These are phyloP conservation scores for Penicillium paradoxum DNA, from an alignment of 495 filamentous ascomycete genomes.

Conservation along the genomic window DNA sequence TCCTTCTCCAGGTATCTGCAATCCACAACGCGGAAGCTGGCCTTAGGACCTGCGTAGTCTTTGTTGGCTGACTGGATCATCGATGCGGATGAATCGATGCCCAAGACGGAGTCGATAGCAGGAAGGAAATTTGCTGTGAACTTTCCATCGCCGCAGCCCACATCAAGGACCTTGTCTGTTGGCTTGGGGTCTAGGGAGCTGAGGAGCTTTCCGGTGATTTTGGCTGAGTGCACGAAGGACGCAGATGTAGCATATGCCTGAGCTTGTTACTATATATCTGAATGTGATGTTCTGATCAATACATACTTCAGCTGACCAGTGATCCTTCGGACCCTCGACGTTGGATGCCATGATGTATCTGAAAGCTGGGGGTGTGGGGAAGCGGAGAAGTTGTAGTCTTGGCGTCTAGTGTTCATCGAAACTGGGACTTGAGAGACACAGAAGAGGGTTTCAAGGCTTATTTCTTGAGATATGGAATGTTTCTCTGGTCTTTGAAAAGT, in stretches of 20 bases:
- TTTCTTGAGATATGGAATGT: neutral
- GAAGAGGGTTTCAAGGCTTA: neutral
- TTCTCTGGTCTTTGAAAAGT: neutral
- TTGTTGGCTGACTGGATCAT: constrained; percentile 57
- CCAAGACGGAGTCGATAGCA: constrained; percentile 47
- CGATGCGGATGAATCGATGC: constrained; percentile 58
- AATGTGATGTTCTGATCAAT: neutral
- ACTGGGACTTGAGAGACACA: neutral
- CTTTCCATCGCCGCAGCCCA: constrained; percentile 72
- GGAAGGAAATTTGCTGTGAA: constrained; percentile 54
- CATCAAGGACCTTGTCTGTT: constrained; percentile 60
- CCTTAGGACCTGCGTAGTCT: constrained; percentile 26
- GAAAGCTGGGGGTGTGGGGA: neutral
- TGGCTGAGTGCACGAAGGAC: constrained; percentile 58
- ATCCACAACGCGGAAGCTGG: constrained; percentile 41
- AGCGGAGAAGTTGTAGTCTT: neutral
- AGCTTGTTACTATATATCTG: constrained; percentile 2
- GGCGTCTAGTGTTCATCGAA: neutral
- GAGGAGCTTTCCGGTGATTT: constrained; percentile 60
- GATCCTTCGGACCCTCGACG: constrained; percentile 33
- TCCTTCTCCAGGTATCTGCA: constrained; percentile 39
- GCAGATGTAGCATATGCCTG: constrained; percentile 61
- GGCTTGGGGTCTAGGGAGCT: constrained; percentile 57
- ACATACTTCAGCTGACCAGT: constrained; percentile 55
- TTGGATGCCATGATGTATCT: neutral